phyloP scores from a whole-genome alignment of 352 stramenopile species.

The Globisporangium viniferum region DNA sequence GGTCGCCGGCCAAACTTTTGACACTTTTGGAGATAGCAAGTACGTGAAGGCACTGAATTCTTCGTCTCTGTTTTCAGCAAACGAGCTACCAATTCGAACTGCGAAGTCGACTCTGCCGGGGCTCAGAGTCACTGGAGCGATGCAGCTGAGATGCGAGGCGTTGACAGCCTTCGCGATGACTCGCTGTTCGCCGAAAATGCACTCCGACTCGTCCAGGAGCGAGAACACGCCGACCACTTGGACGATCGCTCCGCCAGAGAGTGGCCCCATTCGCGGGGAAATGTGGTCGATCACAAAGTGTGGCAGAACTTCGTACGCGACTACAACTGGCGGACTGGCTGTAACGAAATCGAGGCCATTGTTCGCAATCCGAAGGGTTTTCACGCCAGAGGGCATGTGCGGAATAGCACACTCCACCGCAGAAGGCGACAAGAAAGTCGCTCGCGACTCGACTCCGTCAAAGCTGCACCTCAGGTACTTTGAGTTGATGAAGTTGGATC shows the following conservation, averaged over 20 bases:
- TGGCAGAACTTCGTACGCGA: constrained; percentile 28
- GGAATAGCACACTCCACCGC: constrained; percentile 56
- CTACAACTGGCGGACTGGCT: constrained; percentile 7
- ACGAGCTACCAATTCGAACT: constrained; percentile 26
- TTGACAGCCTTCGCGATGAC: constrained; percentile 24
- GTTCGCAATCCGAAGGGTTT: constrained; percentile 46
- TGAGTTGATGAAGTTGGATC: constrained; percentile 53
- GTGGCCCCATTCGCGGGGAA: constrained; percentile 26
- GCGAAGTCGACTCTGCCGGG: constrained; percentile 19
- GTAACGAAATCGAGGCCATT: constrained; percentile 54
- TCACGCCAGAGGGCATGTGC: constrained; percentile 36
- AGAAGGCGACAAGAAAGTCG: constrained; percentile 40
- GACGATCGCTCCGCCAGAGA: constrained; percentile 38
- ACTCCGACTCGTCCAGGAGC: constrained; percentile 28
- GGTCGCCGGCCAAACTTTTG: constrained; percentile 24
- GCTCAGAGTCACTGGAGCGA: constrained; percentile 18
- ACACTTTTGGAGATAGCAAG: constrained; percentile 21
- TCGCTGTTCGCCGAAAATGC: constrained; percentile 34
- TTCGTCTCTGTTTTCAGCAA: constrained; percentile 21
- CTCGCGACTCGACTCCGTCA: constrained; percentile 24
- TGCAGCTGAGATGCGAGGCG: constrained; percentile 31
- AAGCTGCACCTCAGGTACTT: constrained; percentile 41
- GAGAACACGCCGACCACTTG: constrained; percentile 37
- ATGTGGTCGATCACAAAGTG: constrained; percentile 36
- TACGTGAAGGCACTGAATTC: constrained; percentile 26